Percentiles rank a stretch among this genome's conserved stretches.
phyloP scores from a whole-genome alignment of 2,329 filamentous ascomycete species.

The Xylariomycetidae sp. region DNA sequence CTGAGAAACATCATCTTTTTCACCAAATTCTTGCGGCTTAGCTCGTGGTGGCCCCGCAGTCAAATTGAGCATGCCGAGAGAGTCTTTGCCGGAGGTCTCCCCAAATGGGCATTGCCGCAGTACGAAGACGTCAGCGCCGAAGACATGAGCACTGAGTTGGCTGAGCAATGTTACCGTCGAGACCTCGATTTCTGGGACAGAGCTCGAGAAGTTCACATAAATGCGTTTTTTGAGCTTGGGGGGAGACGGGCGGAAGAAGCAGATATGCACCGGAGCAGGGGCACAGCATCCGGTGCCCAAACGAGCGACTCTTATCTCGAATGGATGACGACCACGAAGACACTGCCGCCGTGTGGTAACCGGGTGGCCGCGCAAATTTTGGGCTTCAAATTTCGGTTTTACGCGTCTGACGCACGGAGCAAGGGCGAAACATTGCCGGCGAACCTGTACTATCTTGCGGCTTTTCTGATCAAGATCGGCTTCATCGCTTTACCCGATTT shows the following conservation, averaged over 20 bases:
- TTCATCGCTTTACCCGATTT: slow-evolving; percentile 91
- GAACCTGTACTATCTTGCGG: slow-evolving; percentile 87
- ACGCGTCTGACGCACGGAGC: slow-evolving; percentile 74
- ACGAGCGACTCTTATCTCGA: slow-evolving; percentile 34
- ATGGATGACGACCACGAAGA: slow-evolving; percentile 79
- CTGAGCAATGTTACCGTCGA: slow-evolving; percentile 54
- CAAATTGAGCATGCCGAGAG: slow-evolving; percentile 36
- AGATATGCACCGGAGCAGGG: slow-evolving; percentile 44
- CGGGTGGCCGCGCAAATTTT: slow-evolving; percentile 89
- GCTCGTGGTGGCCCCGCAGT: slow-evolving; percentile 92
- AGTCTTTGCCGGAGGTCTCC: slow-evolving; percentile 62
- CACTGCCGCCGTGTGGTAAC: slow-evolving; percentile 80
- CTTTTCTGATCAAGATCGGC: slow-evolving; percentile 91
- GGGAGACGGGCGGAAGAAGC: slow-evolving; percentile 61
- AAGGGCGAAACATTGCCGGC: slow-evolving; percentile 76
- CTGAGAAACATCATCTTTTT: slow-evolving; percentile 94
- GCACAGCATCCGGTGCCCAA: slow-evolving; percentile 45
- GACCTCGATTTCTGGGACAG: slow-evolving; percentile 78
- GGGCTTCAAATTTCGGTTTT: slow-evolving; percentile 95
- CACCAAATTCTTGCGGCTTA: slow-evolving; percentile 83
- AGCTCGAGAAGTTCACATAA: slow-evolving; percentile 69
- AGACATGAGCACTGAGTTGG: slow-evolving; percentile 60
- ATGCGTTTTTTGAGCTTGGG: slow-evolving; percentile 87
- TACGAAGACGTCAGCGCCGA: slow-evolving; percentile 48
- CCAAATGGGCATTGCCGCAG: slow-evolving; percentile 76